Base-by-base conservation (phyloP, 2,329 filamentous ascomycete genomes). In the Sphaerulina vaccinii region DNA sequence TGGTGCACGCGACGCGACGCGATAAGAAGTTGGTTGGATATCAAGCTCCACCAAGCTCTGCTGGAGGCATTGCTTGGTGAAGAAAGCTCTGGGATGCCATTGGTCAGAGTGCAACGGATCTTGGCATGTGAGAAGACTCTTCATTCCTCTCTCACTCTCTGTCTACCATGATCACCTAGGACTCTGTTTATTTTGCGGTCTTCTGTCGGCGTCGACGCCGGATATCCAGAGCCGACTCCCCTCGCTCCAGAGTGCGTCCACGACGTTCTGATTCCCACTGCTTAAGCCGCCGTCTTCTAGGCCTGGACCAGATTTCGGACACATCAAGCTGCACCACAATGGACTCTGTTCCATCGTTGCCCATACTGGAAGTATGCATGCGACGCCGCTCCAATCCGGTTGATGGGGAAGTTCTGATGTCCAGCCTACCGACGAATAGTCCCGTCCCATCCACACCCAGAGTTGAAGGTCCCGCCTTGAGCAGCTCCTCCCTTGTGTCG, bases 271-370 rank as follows among this genome's bases (percentile, higher is more conserved):
- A 51, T 2, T 43, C 32, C 10, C 52, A 10, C 10, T 27, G 21
- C 36, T 42, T 21, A 15, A 23, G 22, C 23, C 48, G 23, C 19
- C 36, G 22, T 15, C 37, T 39, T 36, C 44, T 47, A 45, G 35
- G 49, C 44, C 29, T n/a, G 19, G 51, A 23, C 21, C 45, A 24
- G 5, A 15, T 39, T 1, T 44, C 32, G 11, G 11, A 27, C 29
- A 33, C 27, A 8, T 23, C 46, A 23, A 23, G 22, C 18, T 24
- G 27, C 24, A 27, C 11, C 35, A 27, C 5, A 15, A 27, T 27
- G 16, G 18, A 42, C 33, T 36, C 32, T 1, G 49, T 50, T 38
- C 53, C 54, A 24, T 57, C 54, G 24, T 42, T 57, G 13, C 54
- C 54, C 51, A 54, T 40, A 18, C 51, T 51, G 10, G 51, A 44